Conservation (phyloP, 2,329 filamentous ascomycete genomes). For the Diplodia intermedia region DNA sequence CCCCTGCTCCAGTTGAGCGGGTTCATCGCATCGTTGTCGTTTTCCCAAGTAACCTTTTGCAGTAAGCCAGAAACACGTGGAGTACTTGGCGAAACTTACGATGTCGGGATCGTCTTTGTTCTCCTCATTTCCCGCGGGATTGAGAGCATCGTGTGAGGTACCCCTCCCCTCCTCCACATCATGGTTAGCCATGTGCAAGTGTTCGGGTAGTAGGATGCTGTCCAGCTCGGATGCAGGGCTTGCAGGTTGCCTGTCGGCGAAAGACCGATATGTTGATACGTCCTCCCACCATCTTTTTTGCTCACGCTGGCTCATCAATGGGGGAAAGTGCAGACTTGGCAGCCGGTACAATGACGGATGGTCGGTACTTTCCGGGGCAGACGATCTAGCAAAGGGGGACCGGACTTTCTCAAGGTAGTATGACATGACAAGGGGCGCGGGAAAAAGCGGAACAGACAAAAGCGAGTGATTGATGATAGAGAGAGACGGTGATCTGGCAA, state of each 20-base stretch:
- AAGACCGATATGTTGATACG: conserved; percentile 9
- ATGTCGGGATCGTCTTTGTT: not conserved
- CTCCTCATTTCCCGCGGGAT: not conserved
- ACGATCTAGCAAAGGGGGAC: not conserved
- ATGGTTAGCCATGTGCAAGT: not conserved
- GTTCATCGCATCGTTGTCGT: conserved; percentile 29
- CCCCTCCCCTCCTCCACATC: not conserved
- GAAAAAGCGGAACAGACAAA: not conserved
- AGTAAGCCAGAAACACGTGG: not conserved
- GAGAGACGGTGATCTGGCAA: not conserved
- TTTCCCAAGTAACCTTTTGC: conserved; percentile 29
- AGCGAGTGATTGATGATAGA: not conserved
- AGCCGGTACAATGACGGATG: not conserved
- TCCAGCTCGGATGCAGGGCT: conserved; percentile 8
- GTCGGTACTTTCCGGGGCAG: not conserved
- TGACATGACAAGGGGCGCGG: not conserved
- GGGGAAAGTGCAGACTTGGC: conserved; percentile 11
- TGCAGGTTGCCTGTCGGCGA: conserved; percentile 23
- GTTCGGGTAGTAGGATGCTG: not conserved
- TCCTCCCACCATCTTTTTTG: conserved; percentile 14
- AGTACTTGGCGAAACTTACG: not conserved
- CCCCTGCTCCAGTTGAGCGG: conserved; percentile 31
- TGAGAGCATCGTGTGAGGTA: not conserved
- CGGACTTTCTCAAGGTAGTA: not conserved
- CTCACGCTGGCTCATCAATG: not conserved